A percentile compares a stretch with the other conserved stretches of the same genome.
phyloP scores from a whole-genome alignment of 495 filamentous ascomycete species.

The Letharia columbiana region DNA sequence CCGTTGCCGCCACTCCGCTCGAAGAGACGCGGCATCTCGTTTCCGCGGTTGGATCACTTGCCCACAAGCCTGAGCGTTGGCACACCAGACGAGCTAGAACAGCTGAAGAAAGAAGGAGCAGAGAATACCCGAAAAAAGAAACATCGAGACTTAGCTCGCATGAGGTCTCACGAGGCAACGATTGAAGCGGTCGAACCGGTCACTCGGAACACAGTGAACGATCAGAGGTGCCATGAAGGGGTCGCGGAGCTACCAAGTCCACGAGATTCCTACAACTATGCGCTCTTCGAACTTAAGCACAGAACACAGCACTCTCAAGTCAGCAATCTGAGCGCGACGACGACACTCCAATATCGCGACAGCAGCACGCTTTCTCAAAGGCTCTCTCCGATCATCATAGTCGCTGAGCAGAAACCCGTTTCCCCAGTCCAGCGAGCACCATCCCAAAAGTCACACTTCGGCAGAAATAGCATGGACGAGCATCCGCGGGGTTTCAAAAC shows the following conservation, averaged over 20 bases:
- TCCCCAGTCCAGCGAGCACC: neutral
- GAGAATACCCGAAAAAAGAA: slow-evolving; percentile 4
- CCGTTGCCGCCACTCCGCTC: slow-evolving; percentile 13
- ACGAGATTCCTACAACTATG: neutral
- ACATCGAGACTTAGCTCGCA: slow-evolving; percentile 6
- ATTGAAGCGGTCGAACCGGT: neutral
- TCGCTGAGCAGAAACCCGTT: slow-evolving; percentile 20
- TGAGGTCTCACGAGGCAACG: slow-evolving; percentile 4
- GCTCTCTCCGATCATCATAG: slow-evolving; percentile 18
- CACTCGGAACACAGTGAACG: neutral
- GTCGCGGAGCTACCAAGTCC: slow-evolving; percentile 7
- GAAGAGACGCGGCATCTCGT: slow-evolving; percentile 1
- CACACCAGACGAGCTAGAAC: slow-evolving; percentile 7
- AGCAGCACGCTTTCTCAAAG: slow-evolving; percentile 1
- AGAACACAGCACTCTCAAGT: neutral
- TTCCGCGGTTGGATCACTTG: neutral
- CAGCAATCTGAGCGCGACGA: neutral
- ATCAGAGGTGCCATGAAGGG: neutral
- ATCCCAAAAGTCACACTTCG: neutral
- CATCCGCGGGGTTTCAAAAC: neutral
- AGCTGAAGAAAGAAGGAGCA: neutral
- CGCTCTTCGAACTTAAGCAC: neutral
- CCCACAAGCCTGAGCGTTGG: slow-evolving; percentile 4
- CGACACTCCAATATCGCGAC: neutral
- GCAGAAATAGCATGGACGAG: neutral